Conservation (phyloP, 2,329 filamentous ascomycete species). For the Lojkania enalia region DNA sequence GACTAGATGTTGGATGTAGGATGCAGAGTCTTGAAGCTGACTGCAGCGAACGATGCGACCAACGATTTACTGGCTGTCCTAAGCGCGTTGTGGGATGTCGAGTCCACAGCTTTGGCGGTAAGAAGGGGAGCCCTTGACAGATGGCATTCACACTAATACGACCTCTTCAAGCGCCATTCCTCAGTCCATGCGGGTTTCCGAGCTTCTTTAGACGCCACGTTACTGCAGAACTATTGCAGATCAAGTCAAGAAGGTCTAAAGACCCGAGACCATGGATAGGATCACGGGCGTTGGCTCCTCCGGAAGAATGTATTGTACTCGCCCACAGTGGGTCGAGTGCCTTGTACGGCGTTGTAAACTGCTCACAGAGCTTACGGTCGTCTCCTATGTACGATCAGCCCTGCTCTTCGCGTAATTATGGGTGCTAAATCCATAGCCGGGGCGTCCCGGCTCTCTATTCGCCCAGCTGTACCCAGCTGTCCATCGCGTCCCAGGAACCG, state of each 20-base stretch:
- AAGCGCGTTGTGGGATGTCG: neutral
- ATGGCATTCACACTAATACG: neutral
- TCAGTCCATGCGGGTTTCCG: neutral
- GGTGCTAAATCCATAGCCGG: neutral
- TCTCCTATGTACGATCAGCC: neutral
- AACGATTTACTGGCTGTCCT: no score
- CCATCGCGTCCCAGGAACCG: constrained; percentile 4
- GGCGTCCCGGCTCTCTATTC: neutral
- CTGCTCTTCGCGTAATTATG: neutral
- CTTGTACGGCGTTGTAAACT: constrained; percentile 4
- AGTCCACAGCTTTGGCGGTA: neutral
- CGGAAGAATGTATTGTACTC: constrained; percentile 4
- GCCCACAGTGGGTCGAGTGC: constrained; percentile 1
- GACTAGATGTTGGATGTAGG: neutral
- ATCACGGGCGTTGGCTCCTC: neutral
- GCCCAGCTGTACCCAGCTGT: neutral
- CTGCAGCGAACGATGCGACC: neutral
- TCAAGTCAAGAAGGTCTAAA: neutral
- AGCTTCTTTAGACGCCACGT: neutral
- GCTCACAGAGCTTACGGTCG: neutral
- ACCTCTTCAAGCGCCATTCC: constrained; percentile 1
- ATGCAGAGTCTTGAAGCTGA: neutral
- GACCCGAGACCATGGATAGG: neutral
- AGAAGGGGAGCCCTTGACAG: neutral
- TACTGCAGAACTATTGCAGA: constrained; percentile 1